Conservation (phyloP, 2,329 filamentous ascomycete genomes). For the Colletotrichum gloeosporioides region DNA sequence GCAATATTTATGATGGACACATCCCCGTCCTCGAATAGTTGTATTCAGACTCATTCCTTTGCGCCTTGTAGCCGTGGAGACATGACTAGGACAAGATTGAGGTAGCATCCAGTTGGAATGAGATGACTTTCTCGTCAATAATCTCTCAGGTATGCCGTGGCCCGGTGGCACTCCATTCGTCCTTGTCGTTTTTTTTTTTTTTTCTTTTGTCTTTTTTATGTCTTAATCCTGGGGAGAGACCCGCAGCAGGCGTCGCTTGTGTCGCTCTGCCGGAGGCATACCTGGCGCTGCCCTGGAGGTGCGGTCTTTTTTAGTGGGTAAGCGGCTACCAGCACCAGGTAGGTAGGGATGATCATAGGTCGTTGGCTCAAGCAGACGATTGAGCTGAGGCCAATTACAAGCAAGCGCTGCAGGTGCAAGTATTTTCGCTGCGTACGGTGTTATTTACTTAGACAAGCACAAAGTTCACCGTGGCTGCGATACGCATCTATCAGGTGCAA, state of each 20-base stretch:
- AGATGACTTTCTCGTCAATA: neutral
- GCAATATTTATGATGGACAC: neutral
- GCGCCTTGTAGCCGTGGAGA: neutral
- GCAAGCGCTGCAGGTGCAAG: neutral
- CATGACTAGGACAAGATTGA: neutral
- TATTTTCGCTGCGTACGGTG: neutral
- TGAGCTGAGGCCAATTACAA: neutral
- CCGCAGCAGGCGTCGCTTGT: constrained; percentile 1
- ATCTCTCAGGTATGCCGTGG: neutral
- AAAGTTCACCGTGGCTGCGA: neutral
- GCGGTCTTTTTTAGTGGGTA: neutral
- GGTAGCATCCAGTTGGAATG: neutral
- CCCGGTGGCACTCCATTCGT: neutral
- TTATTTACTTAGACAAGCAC: neutral
- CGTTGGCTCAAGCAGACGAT: neutral
- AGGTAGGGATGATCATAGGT: neutral
- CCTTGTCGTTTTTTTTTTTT: neutral
- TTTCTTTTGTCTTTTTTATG: neutral
- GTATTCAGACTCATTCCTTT: neutral
- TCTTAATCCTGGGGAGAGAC: neutral
- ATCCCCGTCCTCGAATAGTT: neutral
- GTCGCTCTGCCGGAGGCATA: constrained; percentile 15
- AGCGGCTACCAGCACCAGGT: neutral
- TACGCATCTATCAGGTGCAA: neutral
- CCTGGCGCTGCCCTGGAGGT: neutral